phyloP scores from a whole-genome alignment of 495 filamentous ascomycete species.

The Penicillium cataractarum region DNA sequence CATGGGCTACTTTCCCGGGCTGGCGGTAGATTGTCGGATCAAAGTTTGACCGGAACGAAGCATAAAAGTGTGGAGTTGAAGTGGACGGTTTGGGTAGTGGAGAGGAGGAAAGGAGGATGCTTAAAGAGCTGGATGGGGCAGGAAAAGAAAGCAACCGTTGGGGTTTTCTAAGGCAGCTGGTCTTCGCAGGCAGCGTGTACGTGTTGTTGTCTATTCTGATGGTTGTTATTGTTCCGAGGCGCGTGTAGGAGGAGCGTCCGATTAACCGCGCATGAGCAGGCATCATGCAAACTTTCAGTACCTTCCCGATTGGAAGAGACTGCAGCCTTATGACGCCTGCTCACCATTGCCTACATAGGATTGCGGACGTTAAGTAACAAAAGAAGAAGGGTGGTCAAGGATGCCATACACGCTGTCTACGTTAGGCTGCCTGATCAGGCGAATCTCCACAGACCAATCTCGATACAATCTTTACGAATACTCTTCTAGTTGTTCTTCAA shows the following conservation, averaged over 20 bases:
- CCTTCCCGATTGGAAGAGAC: neutral
- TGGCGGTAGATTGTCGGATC: conserved; percentile 28
- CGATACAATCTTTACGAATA: neutral
- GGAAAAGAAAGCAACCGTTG: neutral
- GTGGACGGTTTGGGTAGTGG: neutral
- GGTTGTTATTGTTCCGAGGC: neutral
- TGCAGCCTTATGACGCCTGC: neutral
- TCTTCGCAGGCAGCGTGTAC: neutral
- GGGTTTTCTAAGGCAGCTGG: neutral
- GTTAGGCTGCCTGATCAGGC: neutral
- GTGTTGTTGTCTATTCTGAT: neutral
- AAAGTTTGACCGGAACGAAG: conserved; percentile 33
- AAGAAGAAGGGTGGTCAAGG: conserved; percentile 11
- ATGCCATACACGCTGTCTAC: conserved; percentile 11
- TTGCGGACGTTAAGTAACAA: neutral
- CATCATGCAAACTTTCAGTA: neutral
- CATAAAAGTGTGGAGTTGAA: neutral
- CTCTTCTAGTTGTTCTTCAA: neutral
- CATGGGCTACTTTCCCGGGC: conserved; percentile 21
- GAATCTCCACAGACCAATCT: neutral
- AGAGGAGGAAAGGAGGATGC: neutral
- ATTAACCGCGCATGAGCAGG: conserved; percentile 1
- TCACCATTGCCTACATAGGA: neutral
- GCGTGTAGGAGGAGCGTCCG: neutral
- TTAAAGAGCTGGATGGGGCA: neutral